Evolutionary conservation across 352 stramenopile genomes (phyloP).

Genomic region (Blastocystis sp.): DNA sequence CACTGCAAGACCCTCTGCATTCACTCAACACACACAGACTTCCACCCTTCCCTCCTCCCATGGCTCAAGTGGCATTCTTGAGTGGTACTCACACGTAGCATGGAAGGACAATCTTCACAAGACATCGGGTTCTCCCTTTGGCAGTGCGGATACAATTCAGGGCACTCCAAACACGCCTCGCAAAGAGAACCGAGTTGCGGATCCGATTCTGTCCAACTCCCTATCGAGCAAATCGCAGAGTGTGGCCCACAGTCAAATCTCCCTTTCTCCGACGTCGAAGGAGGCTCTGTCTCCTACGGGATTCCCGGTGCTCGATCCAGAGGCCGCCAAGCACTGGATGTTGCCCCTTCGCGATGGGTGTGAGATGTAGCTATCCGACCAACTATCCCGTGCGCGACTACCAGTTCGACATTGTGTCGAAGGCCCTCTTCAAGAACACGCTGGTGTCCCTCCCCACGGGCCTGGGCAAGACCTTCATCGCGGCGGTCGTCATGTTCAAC

Average conservation of each 20-base stretch:
- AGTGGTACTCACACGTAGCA: not conserved
- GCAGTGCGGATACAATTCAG: not conserved
- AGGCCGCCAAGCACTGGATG: slow-evolving; percentile 51
- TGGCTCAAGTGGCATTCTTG: not conserved
- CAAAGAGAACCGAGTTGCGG: not conserved
- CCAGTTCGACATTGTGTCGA: slow-evolving; percentile 87
- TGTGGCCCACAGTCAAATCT: not conserved
- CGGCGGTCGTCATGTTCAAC: slow-evolving; percentile 99
- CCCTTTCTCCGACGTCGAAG: not conserved
- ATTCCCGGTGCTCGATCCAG: slow-evolving; percentile 57
- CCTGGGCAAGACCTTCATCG: slow-evolving; percentile 98
- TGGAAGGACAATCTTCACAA: not conserved
- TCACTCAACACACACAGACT: not conserved
- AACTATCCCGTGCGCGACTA: slow-evolving; percentile 88
- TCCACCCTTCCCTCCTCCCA: not conserved
- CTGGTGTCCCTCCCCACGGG: slow-evolving; percentile 95
- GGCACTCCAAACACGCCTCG: not conserved
- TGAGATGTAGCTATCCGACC: slow-evolving; percentile 76
- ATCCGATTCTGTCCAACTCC: not conserved
- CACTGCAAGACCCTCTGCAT: not conserved
- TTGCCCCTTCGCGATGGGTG: not conserved
- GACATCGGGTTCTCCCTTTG: not conserved
- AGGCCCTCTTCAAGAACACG: slow-evolving; percentile 91
- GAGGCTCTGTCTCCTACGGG: not conserved
- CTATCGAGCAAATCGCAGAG: not conserved